phyloP scores from a whole-genome alignment of 371 early-diverging fungal species.

The Nosema granulosis region DNA sequence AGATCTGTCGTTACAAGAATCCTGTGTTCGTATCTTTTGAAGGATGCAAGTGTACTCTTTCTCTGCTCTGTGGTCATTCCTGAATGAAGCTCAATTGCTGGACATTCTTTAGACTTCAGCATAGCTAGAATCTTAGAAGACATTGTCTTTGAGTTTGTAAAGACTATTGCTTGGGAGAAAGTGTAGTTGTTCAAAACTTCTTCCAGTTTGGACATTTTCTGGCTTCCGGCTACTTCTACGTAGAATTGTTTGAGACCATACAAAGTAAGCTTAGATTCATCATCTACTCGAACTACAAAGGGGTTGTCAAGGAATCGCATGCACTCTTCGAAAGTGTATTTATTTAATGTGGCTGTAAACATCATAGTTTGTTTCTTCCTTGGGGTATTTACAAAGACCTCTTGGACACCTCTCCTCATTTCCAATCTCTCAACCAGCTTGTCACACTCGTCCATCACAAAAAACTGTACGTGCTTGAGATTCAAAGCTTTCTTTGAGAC shows the following conservation, averaged over 20 bases:
- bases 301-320: slow-evolving; percentile 83
- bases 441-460: slow-evolving; percentile 97
- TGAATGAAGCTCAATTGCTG: slow-evolving; percentile 83
- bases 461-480: slow-evolving; percentile 66
- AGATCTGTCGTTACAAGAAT: slow-evolving; percentile 71
- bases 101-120: not conserved
- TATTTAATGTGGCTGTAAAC: slow-evolving; percentile 93
- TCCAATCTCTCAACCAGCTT: slow-evolving; percentile 73
- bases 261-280: slow-evolving; percentile 78
- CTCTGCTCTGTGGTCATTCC: slow-evolving; percentile 80
- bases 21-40: slow-evolving; percentile 25
- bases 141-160: not conserved
- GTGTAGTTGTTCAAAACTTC: not conserved
- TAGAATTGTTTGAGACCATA: slow-evolving; percentile 94
- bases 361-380: slow-evolving; percentile 82
- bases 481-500: slow-evolving; percentile 40
- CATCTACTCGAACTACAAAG: slow-evolving; percentile 94
- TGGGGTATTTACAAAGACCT: slow-evolving; percentile 76
- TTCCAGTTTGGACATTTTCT: not conserved
- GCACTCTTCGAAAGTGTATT: slow-evolving; percentile 85
- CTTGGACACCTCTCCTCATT: slow-evolving; percentile 86
- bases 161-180: slow-evolving; percentile 13
- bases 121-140: not conserved
- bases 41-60: not conserved
- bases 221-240: slow-evolving; percentile 85